A percentile compares a stretch with the other conserved stretches of the same genome.
phyloP scores from a whole-genome alignment of 164 flowering plant genomes.

The Warburgia ugandensis region DNA sequence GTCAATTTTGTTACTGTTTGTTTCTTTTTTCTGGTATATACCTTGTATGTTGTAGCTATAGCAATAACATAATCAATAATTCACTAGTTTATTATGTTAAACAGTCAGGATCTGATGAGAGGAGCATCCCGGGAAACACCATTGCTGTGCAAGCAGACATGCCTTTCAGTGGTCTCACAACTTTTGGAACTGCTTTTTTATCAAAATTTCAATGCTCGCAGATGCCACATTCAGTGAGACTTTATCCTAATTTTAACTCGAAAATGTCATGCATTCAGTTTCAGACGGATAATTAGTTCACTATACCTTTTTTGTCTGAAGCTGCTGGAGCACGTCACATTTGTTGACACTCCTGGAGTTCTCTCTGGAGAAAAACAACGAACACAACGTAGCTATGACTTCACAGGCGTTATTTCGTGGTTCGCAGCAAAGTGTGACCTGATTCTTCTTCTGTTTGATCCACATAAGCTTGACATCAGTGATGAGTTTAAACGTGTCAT shows the following conservation, averaged over 20 bases:
- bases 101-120: constrained; percentile 90
- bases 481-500: constrained; percentile 98
- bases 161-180: constrained; percentile 91
- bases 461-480: constrained; percentile 92
- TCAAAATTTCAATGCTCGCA: constrained; percentile 98
- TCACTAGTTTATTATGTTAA: not conserved
- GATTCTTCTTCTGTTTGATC: constrained; percentile 88
- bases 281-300: constrained; percentile 1
- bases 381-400: constrained; percentile 91
- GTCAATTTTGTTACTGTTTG: no score
- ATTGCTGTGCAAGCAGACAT: constrained; percentile 97
- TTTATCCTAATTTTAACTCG: constrained; percentile 5
- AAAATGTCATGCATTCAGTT: not conserved
- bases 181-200: constrained; percentile 89
- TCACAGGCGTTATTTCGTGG: constrained; percentile 98
- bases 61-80: not conserved
- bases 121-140: constrained; percentile 94
- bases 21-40: no score
- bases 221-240: constrained; percentile 92
- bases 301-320: constrained; percentile 19
- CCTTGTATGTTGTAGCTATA: no score
- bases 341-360: constrained; percentile 98
- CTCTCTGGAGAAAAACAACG: constrained; percentile 97
- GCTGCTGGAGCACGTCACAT: constrained; percentile 90
- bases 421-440: constrained; percentile 96